Conservation (phyloP, 139 green algal species). For the Yamagishiella unicocca region DNA sequence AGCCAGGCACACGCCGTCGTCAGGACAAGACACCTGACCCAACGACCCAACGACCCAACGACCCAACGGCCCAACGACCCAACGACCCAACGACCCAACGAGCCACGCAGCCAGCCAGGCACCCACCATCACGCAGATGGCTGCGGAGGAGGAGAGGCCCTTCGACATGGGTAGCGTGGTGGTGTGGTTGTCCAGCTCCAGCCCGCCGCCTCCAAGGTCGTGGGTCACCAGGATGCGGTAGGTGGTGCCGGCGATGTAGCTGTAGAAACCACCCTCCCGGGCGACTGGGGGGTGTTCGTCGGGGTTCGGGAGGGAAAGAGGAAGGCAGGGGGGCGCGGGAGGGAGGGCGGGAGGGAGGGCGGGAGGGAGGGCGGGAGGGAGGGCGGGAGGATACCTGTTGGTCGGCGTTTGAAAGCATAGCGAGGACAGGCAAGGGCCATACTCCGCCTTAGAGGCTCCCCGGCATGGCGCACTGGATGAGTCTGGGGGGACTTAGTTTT, state of each 20-base stretch:
- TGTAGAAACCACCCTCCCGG: slow-evolving; percentile 73
- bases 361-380: neutral
- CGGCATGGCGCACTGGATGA: no score
- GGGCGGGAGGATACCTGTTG: neutral
- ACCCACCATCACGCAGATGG: slow-evolving; percentile 79
- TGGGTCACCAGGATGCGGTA: slow-evolving; percentile 68
- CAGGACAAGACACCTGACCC: no score
- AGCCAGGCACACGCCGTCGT: no score
- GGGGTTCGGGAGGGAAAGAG: neutral
- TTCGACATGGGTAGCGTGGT: slow-evolving; percentile 81
- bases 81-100: no score
- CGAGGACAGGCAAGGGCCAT: neutral
- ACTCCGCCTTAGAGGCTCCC: neutral
- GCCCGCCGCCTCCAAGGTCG: slow-evolving; percentile 59
- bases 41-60: no score
- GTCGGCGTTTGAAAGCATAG: neutral
- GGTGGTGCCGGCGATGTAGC: slow-evolving; percentile 73
- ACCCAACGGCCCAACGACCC: no score
- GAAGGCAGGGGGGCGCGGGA: neutral
- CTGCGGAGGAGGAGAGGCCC: slow-evolving; percentile 79
- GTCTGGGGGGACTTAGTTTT: neutral
- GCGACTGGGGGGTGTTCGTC: slow-evolving; percentile 51
- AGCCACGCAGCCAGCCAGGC: neutral
- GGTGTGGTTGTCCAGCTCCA: slow-evolving; percentile 73
- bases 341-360: no score